A percentile compares a stretch with the other conserved stretches of the same genome.
These are phyloP conservation scores for Pittosporum tobira DNA, from an alignment of 129 eudicot genomes.

Conservation along the genomic window DNA sequence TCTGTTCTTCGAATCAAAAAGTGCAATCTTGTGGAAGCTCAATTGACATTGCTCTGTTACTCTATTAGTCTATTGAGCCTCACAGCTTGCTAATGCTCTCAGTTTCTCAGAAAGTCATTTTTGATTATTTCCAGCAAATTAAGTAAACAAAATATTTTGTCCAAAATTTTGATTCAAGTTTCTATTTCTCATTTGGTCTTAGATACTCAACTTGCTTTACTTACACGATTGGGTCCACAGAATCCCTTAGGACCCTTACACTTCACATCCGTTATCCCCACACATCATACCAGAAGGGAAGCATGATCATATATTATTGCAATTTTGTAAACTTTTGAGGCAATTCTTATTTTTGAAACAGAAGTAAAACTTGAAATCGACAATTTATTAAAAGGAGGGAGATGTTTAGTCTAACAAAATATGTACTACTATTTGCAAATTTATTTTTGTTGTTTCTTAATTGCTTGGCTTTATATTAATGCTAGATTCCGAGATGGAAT, in stretches of 20 bases:
- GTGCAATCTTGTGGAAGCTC: neutral
- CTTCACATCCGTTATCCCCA: too few species aligned
- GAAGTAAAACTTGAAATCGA: neutral
- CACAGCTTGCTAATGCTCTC: neutral
- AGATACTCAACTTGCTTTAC: too few species aligned
- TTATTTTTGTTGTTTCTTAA: neutral
- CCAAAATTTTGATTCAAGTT: neutral
- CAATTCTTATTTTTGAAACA: neutral
- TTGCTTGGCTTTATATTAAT: constrained; percentile 11
- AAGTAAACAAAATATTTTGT: neutral
- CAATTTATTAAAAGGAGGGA: neutral
- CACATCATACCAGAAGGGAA: too few species aligned
- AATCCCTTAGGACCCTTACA: too few species aligned
- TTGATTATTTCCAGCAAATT: neutral
- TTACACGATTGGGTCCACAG: too few species aligned
- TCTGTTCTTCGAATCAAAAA: neutral
- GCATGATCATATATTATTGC: too few species aligned
- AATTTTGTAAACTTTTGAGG: too few species aligned
- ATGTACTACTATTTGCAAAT: neutral
- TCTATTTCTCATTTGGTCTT: neutral
- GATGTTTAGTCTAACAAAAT: neutral
- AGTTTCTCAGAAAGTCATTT: neutral
- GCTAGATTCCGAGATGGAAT: constrained; percentile 64
- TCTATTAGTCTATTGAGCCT: neutral
- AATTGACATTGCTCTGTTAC: neutral